A percentile compares a stretch with the other conserved stretches of the same genome.
Conservation (phyloP, 805 yeast genomes). For the Schwanniomyces pseudopolymorphus region DNA sequence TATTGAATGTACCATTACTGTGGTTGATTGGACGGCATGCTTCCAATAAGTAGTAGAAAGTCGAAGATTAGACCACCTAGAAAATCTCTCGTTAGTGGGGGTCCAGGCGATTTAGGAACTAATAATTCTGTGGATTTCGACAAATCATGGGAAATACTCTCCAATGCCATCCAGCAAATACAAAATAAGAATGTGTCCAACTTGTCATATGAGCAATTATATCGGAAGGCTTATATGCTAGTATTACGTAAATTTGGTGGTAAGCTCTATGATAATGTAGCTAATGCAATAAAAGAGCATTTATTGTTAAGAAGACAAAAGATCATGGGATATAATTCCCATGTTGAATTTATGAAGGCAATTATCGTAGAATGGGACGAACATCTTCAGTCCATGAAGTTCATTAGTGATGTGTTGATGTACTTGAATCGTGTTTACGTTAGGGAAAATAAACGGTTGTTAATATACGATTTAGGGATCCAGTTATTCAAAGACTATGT, state of each 20-base stretch:
- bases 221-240: constrained; percentile 73
- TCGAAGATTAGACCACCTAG: constrained; percentile 69
- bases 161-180: constrained; percentile 70
- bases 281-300: constrained; percentile 46
- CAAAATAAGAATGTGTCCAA: constrained; percentile 69
- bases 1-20: background rate
- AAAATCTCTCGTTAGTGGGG: constrained; percentile 28
- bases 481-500: constrained; percentile 62
- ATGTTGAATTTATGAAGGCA: constrained; percentile 30
- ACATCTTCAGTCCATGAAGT: constrained; percentile 68
- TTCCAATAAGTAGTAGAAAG: constrained; percentile 42
- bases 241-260: constrained; percentile 72
- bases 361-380: constrained; percentile 62
- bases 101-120: constrained; percentile 17
- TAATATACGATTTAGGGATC: constrained; percentile 73
- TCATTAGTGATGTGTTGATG: constrained; percentile 82
- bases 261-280: constrained; percentile 61
- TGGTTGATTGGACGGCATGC: constrained; percentile 11
- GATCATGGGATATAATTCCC: constrained; percentile 15
- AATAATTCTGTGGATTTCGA: constrained; percentile 53
- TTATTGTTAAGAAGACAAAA: constrained; percentile 26
- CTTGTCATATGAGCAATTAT: constrained; percentile 79
- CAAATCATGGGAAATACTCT: constrained; percentile 62
- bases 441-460: constrained; percentile 60
- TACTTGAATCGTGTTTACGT: constrained; percentile 85